Percentiles rank a stretch among this genome's conserved stretches.
phyloP scores from a whole-genome alignment of 2,329 filamentous ascomycete genomes.

The Phialocephala sp. region DNA sequence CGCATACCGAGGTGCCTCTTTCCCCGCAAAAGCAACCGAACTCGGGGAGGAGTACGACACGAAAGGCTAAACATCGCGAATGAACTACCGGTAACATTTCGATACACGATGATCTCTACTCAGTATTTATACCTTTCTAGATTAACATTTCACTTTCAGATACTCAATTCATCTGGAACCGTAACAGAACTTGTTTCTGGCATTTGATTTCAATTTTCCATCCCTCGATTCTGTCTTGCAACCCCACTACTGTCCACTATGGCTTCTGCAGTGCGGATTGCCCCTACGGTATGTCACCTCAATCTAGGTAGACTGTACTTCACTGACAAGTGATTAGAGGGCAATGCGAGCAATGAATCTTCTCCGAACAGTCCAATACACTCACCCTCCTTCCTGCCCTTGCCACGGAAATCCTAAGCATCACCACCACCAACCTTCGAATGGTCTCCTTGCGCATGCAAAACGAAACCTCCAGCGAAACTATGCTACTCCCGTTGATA shows the following conservation, averaged over 20 bases:
- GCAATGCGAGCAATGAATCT: constrained; percentile 71
- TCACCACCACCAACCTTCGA: constrained; percentile 62
- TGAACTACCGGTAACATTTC: not conserved
- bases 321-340: constrained; percentile 47
- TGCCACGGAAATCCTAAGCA: constrained; percentile 90
- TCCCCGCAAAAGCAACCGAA: not conserved
- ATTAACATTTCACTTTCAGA: not conserved
- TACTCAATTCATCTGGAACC: not conserved
- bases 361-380: constrained; percentile 88
- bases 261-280: constrained; percentile 38
- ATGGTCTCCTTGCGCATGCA: constrained; percentile 48
- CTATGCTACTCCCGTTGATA: constrained; percentile 78
- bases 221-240: not conserved
- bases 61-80: not conserved
- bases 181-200: not conserved
- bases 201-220: not conserved
- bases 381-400: constrained; percentile 85
- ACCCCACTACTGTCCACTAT: constrained; percentile 24
- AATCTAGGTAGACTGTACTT: not conserved
- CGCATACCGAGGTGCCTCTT: not conserved
- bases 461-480: constrained; percentile 54
- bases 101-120: not conserved
- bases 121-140: not conserved
- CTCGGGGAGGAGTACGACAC: not conserved
- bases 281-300: constrained; percentile 36